Percentiles rank a stretch among this genome's conserved stretches.
phyloP scores from a whole-genome alignment of 169 alveolate genomes.

The Cryptosporidium bovis region DNA sequence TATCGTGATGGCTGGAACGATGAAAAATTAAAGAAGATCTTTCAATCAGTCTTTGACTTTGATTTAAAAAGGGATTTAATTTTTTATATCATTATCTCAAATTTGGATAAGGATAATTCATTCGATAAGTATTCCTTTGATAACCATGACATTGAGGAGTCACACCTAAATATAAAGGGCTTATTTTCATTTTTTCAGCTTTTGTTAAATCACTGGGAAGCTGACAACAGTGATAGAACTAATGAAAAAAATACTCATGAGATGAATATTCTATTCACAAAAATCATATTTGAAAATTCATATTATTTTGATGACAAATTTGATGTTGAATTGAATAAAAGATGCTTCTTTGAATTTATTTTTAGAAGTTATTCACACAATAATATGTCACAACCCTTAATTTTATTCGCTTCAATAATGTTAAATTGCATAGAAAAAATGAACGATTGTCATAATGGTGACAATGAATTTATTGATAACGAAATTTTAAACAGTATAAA shows the following conservation, averaged over 20 bases:
- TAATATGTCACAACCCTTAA: neutral
- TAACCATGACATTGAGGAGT: neutral
- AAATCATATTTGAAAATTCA: neutral
- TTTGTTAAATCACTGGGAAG: conserved; percentile 23
- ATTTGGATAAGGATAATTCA: neutral
- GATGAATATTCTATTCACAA: neutral
- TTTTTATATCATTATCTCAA: neutral
- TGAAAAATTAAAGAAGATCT: neutral
- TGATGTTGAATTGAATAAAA: neutral
- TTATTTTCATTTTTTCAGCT: conserved; percentile 50
- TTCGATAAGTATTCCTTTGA: conserved; percentile 4
- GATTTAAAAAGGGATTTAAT: conserved; percentile 44
- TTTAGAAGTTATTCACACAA: neutral
- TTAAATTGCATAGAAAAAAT: conserved; percentile 1
- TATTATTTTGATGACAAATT: neutral
- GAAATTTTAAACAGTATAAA: conserved; percentile 25
- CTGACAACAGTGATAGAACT: neutral
- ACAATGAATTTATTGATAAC: neutral
- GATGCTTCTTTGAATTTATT: neutral
- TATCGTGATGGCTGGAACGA: neutral
- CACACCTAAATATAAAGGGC: conserved; percentile 16
- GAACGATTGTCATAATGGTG: neutral
- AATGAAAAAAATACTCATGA: neutral
- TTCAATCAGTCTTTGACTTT: conserved; percentile 19
- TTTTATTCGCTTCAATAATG: neutral